A percentile compares a stretch with the other conserved stretches of the same genome.
Conservation (phyloP, 2,329 filamentous ascomycete genomes). For the Cyphellophora attinorum region DNA sequence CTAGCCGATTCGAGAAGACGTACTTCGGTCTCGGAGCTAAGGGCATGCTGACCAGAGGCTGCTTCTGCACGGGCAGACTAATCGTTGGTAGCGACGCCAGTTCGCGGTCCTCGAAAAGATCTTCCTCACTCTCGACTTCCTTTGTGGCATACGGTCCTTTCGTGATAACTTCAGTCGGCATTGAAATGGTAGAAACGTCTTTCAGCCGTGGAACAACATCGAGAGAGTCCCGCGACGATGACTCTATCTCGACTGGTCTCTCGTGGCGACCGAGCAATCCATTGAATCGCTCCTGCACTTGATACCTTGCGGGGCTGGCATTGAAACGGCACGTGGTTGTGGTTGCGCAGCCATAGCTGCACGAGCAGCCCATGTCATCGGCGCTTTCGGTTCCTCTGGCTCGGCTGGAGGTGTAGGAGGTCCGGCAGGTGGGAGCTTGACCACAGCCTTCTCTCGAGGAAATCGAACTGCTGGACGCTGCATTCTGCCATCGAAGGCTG, state of each 20-base stretch:
- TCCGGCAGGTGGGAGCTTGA: conserved; percentile 56
- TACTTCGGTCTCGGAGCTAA: not conserved
- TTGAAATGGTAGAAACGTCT: too few species aligned
- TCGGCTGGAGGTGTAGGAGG: conserved; percentile 16
- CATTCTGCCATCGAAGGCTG: conserved; percentile 42
- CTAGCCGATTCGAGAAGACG: conserved; percentile 2
- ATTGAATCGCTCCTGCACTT: conserved; percentile 54
- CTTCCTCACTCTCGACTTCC: conserved; percentile 67
- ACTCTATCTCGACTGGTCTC: too few species aligned
- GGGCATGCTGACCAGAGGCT: conserved; percentile 2
- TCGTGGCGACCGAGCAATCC: conserved; percentile 65
- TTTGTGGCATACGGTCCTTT: conserved; percentile 45
- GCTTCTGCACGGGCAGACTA: conserved; percentile 50
- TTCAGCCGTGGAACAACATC: too few species aligned
- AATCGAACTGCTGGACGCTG: conserved; percentile 47
- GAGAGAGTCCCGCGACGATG: too few species aligned
- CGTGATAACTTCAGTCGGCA: too few species aligned
- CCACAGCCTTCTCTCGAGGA: conserved; percentile 57
- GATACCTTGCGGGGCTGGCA: conserved; percentile 36
- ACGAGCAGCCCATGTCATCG: conserved; percentile 28
- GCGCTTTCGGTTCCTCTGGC: conserved; percentile 14
- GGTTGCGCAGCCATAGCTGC: conserved; percentile 24
- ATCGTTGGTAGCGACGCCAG: conserved; percentile 68
- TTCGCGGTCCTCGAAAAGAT: conserved; percentile 73
- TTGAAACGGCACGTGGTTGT: conserved; percentile 27